Base-by-base conservation (phyloP, 2,329 filamentous ascomycete species). In the Epichloe gansuensis region DNA sequence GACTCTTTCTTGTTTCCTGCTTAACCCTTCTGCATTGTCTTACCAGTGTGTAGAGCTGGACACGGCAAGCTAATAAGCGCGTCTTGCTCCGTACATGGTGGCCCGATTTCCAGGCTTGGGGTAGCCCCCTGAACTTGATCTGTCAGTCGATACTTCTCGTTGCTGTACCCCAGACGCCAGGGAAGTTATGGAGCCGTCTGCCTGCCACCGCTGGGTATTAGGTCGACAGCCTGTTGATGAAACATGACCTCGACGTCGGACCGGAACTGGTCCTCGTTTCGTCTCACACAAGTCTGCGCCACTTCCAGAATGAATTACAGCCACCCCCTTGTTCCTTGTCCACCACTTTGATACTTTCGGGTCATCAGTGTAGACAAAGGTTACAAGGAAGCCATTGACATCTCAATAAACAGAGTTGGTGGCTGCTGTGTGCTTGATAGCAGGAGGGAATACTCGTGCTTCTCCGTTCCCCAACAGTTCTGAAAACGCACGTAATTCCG, bases 61-160 rank as follows among this genome's bases (percentile, higher is more conserved):
- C 23, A 35, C 27, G 21, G 36, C 21, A 40, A 48, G 35, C 23
- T 41, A 25, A 35, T 41, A 25, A 42, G 39, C 23, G 38, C 39
- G 38, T 42, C 38, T 49, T 8, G 5, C 5, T 34, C 35, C 12
- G 11, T 17, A 5, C 17, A 23, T 31, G 27, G 44, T 11, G 27
- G 12, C 17, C 27, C n/a, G 5, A 36, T 46, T 4, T 5, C 27
- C 15, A 8, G 2, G 44, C 9, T 17, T 21, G n/a, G 3, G 5
- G 12, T 6, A 46, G 23, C n/a, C 8, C 15, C 15, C 50, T 44
- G 39, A 25, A 43, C 4, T 40, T 48, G 51, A 52, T 41, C 25
- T 27, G 51, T 49, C 51, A 52, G 41, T 42, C 36, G 45, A 31
- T 49, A 43, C 34, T 41, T 43, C 23, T 17, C 43, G 25, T 39